phyloP scores from a whole-genome alignment of 305 asterid genomes.

The Striga hermonthica region DNA sequence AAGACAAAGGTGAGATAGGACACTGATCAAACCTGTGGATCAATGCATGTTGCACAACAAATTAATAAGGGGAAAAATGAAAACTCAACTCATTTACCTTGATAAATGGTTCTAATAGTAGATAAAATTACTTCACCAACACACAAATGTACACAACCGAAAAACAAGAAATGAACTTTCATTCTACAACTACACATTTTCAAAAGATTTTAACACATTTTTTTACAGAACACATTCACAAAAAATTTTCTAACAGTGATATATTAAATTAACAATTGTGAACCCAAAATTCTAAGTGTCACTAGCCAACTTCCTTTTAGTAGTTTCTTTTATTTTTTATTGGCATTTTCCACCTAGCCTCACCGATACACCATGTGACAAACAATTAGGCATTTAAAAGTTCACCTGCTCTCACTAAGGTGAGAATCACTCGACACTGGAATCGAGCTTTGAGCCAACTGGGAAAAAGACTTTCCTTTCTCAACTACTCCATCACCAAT shows the following conservation, averaged over 20 bases:
- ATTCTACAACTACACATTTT: neutral
- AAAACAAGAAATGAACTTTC: neutral
- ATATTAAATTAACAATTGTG: too few relatives aligned
- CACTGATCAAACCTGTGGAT: conserved; percentile 76
- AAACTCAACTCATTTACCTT: neutral
- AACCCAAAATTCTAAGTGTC: neutral
- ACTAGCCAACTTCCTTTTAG: neutral
- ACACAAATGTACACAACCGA: conserved; percentile 13
- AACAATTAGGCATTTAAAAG: conserved; percentile 6
- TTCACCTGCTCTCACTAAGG: conserved; percentile 87
- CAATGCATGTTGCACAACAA: conserved; percentile 17
- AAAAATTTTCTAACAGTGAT: neutral
- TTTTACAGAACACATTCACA: neutral
- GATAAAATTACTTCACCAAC: conserved; percentile 5
- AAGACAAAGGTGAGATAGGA: conserved; percentile 66
- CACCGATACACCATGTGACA: conserved; percentile 6
- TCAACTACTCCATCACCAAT: conserved; percentile 30
- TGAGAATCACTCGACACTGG: conserved; percentile 51
- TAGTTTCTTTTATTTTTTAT: neutral
- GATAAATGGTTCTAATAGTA: conserved; percentile 20
- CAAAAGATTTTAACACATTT: neutral
- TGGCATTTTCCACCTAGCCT: neutral
- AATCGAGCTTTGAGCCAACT: conserved; percentile 38
- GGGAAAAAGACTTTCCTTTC: conserved; percentile 32
- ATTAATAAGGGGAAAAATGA: conserved; percentile 1